Percentiles rank a stretch among this genome's conserved stretches.
Evolutionary conservation across 2,329 filamentous ascomycete species (phyloP).

Genomic region (Fusarium aywerte): DNA sequence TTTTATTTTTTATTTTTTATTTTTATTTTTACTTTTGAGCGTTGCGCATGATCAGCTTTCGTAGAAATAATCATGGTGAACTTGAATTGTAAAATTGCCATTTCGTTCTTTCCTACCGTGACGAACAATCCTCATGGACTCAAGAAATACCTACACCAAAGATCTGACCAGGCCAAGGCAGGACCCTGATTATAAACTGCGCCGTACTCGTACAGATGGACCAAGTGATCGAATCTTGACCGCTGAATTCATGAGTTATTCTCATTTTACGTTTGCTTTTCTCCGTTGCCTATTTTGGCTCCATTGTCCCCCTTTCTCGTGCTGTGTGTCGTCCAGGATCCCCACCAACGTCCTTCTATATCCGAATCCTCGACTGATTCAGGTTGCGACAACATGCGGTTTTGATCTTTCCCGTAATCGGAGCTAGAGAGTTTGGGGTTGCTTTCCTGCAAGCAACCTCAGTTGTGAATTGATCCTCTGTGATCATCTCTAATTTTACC

Average conservation of each 20-base stretch:
- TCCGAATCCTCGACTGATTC: slow-evolving; percentile 33
- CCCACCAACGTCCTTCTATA: slow-evolving; percentile 26
- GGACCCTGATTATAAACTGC: background rate
- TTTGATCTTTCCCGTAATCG: slow-evolving; percentile 34
- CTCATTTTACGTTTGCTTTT: background rate
- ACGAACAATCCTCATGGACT: background rate
- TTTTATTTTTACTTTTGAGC: background rate
- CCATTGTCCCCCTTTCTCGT: background rate
- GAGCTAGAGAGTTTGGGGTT: slow-evolving; percentile 8
- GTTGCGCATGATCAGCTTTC: background rate
- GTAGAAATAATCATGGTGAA: background rate
- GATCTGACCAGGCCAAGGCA: background rate
- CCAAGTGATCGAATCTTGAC: slow-evolving; percentile 6
- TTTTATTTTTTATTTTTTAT: background rate
- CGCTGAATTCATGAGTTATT: slow-evolving; percentile 4
- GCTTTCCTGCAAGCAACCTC: slow-evolving; percentile 1
- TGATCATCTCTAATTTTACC: background rate
- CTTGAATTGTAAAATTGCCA: too few species aligned
- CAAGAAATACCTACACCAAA: background rate
- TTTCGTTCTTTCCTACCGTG: background rate
- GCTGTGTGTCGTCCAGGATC: slow-evolving; percentile 12
- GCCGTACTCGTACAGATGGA: slow-evolving; percentile 1
- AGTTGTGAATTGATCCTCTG: background rate
- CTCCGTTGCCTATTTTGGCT: background rate
- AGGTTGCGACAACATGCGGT: slow-evolving; percentile 25